Evolutionary conservation across 257 asterid species (phyloP).

Genomic region (Gentiana dahurica): DNA sequence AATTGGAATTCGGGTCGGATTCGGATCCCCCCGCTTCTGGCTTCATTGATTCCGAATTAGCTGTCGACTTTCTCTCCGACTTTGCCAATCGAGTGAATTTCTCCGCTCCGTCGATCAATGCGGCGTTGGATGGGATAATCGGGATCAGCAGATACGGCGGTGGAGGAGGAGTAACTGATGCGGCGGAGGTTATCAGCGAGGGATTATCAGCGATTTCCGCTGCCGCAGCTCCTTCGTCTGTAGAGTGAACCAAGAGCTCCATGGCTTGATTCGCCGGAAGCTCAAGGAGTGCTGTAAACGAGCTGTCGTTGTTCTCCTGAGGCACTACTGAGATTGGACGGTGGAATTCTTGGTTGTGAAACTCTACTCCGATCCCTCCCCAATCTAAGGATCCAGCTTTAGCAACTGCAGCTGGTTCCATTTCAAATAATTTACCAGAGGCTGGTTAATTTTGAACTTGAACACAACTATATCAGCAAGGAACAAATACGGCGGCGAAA

Average conservation of each 20-base stretch:
- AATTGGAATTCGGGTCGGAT: conserved; percentile 28
- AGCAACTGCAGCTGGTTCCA: conserved; percentile 25
- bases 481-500: too few species aligned
- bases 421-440: not conserved
- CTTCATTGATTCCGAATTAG: conserved; percentile 41
- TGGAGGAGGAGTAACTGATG: conserved; percentile 9
- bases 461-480: too few species aligned
- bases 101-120: not conserved
- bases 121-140: conserved; percentile 48
- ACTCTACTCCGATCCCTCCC: conserved; percentile 19
- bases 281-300: conserved; percentile 84
- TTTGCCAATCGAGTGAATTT: conserved; percentile 53
- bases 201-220: conserved; percentile 22
- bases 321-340: conserved; percentile 19
- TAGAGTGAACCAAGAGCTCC: conserved; percentile 57
- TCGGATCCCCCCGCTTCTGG: conserved; percentile 47
- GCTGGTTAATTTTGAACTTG: too few species aligned
- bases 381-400: conserved; percentile 44
- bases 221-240: conserved; percentile 8
- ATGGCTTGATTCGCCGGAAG: conserved; percentile 88
- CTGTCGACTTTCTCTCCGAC: conserved; percentile 26
- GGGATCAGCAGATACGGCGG: conserved; percentile 27
- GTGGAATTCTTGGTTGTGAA: conserved; percentile 14
- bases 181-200: conserved; percentile 7
- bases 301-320: conserved; percentile 33